These are phyloP conservation scores for Tuber indicum DNA, from an alignment of 495 filamentous ascomycete species.

Conservation along the genomic window DNA sequence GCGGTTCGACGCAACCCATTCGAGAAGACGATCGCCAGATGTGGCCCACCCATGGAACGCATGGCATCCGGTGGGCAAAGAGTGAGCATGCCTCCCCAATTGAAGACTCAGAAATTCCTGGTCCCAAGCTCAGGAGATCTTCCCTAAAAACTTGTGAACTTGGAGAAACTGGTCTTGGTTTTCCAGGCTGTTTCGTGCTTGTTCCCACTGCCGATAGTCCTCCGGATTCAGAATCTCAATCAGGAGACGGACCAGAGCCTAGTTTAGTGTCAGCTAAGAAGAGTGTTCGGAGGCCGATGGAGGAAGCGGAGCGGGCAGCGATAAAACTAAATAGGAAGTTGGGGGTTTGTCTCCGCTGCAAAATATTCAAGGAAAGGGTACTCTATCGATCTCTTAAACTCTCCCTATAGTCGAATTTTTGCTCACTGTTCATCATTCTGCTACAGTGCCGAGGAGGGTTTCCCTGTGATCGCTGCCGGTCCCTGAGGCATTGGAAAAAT, in stretches of 20 bases:
- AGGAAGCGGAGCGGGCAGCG: constrained; percentile 37
- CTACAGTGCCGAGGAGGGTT: constrained; percentile 39
- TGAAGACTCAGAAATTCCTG: constrained; percentile 11
- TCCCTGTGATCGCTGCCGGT: constrained; percentile 38
- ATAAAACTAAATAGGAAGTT: constrained; percentile 39
- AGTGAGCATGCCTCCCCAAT: constrained; percentile 30
- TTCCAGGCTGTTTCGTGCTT: constrained; percentile 37
- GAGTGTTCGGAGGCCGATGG: constrained; percentile 36
- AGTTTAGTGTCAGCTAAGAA: constrained; percentile 31
- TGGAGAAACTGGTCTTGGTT: constrained; percentile 32
- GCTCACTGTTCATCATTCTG: constrained; percentile 8
- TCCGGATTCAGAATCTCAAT: constrained; percentile 5
- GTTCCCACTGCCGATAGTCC: constrained; percentile 30
- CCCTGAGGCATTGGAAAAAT: constrained; percentile 38
- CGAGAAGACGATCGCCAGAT: constrained; percentile 20
- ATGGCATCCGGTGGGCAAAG: constrained; percentile 20
- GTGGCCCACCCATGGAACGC: constrained; percentile 14
- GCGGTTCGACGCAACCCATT: constrained; percentile 11
- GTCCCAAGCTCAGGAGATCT: constrained; percentile 21
- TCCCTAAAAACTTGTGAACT: constrained; percentile 35
- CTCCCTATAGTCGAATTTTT: not conserved
- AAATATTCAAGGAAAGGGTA: constrained; percentile 42
- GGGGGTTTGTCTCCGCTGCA: constrained; percentile 41
- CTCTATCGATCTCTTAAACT: not conserved
- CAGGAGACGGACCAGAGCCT: constrained; percentile 27